These are phyloP conservation scores for Cystofilobasidium capitatum DNA, from an alignment of 768 basidiomycete species.

Conservation along the genomic window DNA sequence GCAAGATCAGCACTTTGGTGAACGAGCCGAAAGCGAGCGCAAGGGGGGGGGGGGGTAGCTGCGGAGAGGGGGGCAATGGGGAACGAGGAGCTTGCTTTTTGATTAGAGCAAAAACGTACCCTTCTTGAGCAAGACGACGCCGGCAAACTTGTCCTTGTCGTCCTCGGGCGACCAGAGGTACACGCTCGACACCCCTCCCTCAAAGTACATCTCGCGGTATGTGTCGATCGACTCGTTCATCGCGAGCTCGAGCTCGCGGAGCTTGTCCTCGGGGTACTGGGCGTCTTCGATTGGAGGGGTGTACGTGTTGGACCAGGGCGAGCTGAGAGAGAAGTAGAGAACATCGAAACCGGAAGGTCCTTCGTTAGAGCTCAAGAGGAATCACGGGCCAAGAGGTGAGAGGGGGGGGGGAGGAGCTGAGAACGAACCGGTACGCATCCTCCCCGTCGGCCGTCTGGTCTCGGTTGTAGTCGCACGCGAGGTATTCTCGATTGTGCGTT, in stretches of 20 bases:
- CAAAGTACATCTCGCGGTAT: conserved; percentile 96
- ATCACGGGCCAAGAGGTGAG: neutral
- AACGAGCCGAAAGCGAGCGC: neutral
- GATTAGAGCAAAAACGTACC: conserved; percentile 45
- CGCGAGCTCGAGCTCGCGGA: conserved; percentile 81
- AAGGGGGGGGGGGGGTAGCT: neutral
- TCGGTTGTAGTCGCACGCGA: conserved; percentile 86
- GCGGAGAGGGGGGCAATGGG: neutral
- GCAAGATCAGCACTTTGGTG: neutral
- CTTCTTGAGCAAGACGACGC: conserved; percentile 93
- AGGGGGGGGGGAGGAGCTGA: neutral
- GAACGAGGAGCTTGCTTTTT: neutral
- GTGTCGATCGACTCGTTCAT: conserved; percentile 97
- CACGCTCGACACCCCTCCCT: conserved; percentile 93
- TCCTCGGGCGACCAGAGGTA: conserved; percentile 98
- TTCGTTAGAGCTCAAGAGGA: neutral
- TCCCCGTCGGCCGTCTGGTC: conserved; percentile 41
- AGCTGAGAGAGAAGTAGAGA: conserved; percentile 50
- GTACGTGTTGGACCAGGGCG: conserved; percentile 97
- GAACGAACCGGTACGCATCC: conserved; percentile 1
- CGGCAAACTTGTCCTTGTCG: conserved; percentile 70
- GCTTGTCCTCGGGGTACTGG: conserved; percentile 68
- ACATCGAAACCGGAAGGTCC: conserved; percentile 24
- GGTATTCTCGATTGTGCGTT: conserved; percentile 66
- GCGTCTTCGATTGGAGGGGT: conserved; percentile 82